Percentiles rank a stretch among this genome's conserved stretches.
Evolutionary conservation across 169 alveolate species (phyloP).

Genomic region (Perkinsus marinus): DNA sequence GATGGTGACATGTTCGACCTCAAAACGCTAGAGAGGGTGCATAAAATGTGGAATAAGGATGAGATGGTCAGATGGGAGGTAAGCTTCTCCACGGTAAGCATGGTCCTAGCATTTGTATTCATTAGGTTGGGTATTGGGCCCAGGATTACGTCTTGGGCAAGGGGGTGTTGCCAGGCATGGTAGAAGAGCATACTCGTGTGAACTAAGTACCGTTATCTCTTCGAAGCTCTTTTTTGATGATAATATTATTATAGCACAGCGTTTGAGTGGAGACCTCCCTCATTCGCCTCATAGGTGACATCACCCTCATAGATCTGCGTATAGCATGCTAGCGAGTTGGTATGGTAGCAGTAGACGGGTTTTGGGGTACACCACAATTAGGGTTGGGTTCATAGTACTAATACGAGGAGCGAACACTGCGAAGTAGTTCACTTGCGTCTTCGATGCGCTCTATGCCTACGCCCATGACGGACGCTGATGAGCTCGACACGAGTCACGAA

Average conservation of each 20-base stretch:
- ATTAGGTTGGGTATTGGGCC: neutral
- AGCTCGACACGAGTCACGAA: neutral
- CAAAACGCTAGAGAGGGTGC: constrained; percentile 56
- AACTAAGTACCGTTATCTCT: no score
- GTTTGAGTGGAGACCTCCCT: neutral
- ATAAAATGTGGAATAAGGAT: constrained; percentile 57
- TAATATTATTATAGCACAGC: neutral
- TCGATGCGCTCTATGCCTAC: neutral
- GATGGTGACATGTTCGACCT: constrained; percentile 65
- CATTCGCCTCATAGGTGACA: neutral
- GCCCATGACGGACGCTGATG: no score
- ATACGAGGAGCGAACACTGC: neutral
- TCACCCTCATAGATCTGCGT: neutral
- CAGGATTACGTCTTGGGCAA: neutral
- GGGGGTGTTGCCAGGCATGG: neutral
- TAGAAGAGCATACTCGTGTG: neutral
- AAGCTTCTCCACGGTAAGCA: constrained; percentile 8
- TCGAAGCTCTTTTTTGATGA: neutral
- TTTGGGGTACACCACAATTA: neutral
- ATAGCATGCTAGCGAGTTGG: neutral
- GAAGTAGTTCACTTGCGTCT: neutral
- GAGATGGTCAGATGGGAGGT: constrained; percentile 61
- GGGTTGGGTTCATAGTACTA: neutral
- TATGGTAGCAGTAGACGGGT: neutral
- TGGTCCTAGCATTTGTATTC: neutral